These are phyloP conservation scores for Globisporangium megalacanthum DNA, from an alignment of 352 stramenopile genomes.

Conservation along the genomic window DNA sequence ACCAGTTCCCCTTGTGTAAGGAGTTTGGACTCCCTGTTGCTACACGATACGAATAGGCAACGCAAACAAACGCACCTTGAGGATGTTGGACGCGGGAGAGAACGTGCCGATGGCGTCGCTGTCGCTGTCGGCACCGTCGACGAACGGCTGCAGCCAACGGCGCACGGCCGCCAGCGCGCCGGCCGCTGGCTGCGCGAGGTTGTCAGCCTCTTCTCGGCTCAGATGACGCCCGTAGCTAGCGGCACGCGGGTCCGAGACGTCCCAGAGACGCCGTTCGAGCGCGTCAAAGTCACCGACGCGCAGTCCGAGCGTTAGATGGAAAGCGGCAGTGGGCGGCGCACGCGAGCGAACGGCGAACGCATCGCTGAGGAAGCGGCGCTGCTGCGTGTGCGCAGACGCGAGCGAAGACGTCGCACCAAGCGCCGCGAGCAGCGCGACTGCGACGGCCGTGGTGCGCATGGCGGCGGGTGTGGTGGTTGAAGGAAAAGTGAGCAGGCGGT, in stretches of 20 bases:
- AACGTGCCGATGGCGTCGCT: conserved; percentile 18
- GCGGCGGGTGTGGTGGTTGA: too few relatives aligned
- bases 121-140: not conserved
- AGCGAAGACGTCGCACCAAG: not conserved
- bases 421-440: not conserved
- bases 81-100: conserved; percentile 32
- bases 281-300: conserved; percentile 37
- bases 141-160: conserved; percentile 35
- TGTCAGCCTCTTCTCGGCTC: conserved; percentile 30
- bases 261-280: conserved; percentile 47
- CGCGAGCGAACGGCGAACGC: conserved; percentile 23
- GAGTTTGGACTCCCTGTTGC: not conserved
- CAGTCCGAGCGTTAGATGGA: conserved; percentile 54
- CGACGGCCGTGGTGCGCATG: not conserved
- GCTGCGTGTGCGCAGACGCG: not conserved
- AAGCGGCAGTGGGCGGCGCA: conserved; percentile 27
- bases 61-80: conserved; percentile 16
- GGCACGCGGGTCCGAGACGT: conserved; percentile 51
- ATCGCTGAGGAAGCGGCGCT: conserved; percentile 21
- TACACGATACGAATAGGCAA: too few relatives aligned
- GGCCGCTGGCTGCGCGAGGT: conserved; percentile 33
- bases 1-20: not conserved
- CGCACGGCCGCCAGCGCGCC: conserved; percentile 40
- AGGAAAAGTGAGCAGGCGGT: too few relatives aligned
- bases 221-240: conserved; percentile 52